A percentile compares a stretch with the other conserved stretches of the same genome.
Conservation (phyloP, 2,329 filamentous ascomycete species). For the Claviceps cyperi region DNA sequence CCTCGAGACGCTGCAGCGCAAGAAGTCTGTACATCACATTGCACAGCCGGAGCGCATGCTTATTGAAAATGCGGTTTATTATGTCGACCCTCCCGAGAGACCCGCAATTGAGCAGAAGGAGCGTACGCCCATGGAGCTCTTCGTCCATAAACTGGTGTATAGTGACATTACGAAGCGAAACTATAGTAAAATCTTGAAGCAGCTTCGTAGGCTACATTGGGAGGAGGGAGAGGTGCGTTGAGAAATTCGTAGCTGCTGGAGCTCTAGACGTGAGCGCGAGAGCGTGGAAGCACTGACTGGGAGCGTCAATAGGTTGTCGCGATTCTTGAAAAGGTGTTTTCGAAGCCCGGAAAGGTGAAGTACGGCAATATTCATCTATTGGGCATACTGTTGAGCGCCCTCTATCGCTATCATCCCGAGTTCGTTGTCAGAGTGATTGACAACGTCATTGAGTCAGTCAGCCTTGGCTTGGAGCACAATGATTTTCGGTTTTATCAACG, state of each 20-base stretch:
- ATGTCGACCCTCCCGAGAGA: slow-evolving; percentile 87
- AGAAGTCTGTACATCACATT: slow-evolving; percentile 90
- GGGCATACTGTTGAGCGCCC: slow-evolving; percentile 72
- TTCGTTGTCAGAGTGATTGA: slow-evolving; percentile 91
- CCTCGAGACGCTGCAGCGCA: slow-evolving; percentile 84
- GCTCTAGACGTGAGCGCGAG: neutral
- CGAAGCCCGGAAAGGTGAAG: slow-evolving; percentile 92
- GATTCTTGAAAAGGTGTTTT: slow-evolving; percentile 79
- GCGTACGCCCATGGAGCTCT: slow-evolving; percentile 81
- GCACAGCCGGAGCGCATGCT: slow-evolving; percentile 95
- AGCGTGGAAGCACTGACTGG: neutral
- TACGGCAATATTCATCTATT: slow-evolving; percentile 93
- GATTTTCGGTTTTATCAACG: slow-evolving; percentile 97
- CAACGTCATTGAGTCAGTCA: slow-evolving; percentile 77
- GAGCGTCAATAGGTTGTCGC: slow-evolving; percentile 42
- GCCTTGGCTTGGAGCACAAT: slow-evolving; percentile 79
- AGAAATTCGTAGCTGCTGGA: neutral
- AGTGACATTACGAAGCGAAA: slow-evolving; percentile 88
- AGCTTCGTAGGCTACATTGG: slow-evolving; percentile 93
- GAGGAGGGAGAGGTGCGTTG: slow-evolving; percentile 64
- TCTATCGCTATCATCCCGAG: slow-evolving; percentile 82
- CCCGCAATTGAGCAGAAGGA: slow-evolving; percentile 95
- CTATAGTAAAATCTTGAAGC: slow-evolving; percentile 84
- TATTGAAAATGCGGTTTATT: slow-evolving; percentile 95
- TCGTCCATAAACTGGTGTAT: slow-evolving; percentile 85